phyloP scores from a whole-genome alignment of 768 basidiomycete genomes.

The Lactarius evosmus region DNA sequence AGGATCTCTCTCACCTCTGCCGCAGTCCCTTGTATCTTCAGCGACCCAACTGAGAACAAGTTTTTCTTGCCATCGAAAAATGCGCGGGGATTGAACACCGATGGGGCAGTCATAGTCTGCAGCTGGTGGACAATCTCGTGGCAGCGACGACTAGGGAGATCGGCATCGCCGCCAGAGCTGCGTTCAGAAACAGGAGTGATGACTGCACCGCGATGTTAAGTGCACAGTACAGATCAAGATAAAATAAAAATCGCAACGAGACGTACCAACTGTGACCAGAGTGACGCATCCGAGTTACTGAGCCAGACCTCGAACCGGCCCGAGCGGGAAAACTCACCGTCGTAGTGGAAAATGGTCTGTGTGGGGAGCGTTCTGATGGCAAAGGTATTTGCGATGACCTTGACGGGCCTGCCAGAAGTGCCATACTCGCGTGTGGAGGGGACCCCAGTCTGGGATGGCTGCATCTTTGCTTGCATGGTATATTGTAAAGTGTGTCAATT shows the following conservation, averaged over 20 bases:
- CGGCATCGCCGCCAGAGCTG: constrained; percentile 18
- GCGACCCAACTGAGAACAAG: constrained; percentile 18
- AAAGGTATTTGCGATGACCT: constrained; percentile 21
- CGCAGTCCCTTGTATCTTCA: constrained; percentile 24
- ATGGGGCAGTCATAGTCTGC: constrained; percentile 14
- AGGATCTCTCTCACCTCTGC: constrained; percentile 12
- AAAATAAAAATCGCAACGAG: not conserved
- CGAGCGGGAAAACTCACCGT: constrained; percentile 14
- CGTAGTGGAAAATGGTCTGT: constrained; percentile 18
- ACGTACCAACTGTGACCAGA: constrained; percentile 21
- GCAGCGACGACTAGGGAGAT: constrained; percentile 17
- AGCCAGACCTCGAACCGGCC: not conserved
- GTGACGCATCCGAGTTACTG: not conserved
- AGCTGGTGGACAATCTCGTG: constrained; percentile 23
- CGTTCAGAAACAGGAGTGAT: constrained; percentile 12
- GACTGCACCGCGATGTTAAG: not conserved
- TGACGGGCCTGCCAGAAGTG: constrained; percentile 13
- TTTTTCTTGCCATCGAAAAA: constrained; percentile 26
- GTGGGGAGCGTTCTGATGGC: constrained; percentile 21
- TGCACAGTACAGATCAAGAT: not conserved
- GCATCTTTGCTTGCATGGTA: constrained; percentile 14
- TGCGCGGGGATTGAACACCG: constrained; percentile 22
- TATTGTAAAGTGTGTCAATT: not conserved
- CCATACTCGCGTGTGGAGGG: constrained; percentile 18
- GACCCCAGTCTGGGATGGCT: not conserved